Conservation (phyloP, 2,329 filamentous ascomycete genomes). For the Aspergillus tanneri region DNA sequence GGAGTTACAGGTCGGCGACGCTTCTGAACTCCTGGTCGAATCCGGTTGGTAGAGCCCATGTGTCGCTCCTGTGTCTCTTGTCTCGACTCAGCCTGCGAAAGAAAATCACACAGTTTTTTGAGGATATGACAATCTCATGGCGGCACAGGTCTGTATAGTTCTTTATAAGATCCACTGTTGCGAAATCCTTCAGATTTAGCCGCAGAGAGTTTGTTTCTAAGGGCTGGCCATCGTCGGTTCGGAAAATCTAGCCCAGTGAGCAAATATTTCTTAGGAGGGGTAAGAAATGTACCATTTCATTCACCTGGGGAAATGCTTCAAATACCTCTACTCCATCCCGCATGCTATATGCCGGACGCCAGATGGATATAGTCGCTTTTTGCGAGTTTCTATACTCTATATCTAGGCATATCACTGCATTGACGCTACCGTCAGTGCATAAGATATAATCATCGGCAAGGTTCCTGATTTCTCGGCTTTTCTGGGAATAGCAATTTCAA, state of each 20-base stretch:
- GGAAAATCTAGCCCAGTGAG: neutral
- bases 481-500: conserved; percentile 1
- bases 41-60: neutral
- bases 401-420: neutral
- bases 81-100: neutral
- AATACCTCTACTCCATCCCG: neutral
- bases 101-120: neutral
- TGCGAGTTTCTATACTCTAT: neutral
- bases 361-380: neutral
- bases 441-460: neutral
- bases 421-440: neutral
- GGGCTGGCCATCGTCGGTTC: neutral
- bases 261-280: neutral
- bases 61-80: conserved; percentile 1
- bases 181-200: conserved; percentile 1
- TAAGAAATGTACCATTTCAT: neutral
- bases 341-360: conserved; percentile 1
- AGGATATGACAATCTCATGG: neutral
- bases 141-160: neutral
- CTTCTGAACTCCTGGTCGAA: conserved; percentile 1
- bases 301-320: neutral
- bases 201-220: neutral
- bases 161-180: neutral
- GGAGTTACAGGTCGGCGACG: conserved; percentile 2
- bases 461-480: neutral